Conservation (phyloP, 2,329 filamentous ascomycete genomes). For the Biscogniauxia sp. region DNA sequence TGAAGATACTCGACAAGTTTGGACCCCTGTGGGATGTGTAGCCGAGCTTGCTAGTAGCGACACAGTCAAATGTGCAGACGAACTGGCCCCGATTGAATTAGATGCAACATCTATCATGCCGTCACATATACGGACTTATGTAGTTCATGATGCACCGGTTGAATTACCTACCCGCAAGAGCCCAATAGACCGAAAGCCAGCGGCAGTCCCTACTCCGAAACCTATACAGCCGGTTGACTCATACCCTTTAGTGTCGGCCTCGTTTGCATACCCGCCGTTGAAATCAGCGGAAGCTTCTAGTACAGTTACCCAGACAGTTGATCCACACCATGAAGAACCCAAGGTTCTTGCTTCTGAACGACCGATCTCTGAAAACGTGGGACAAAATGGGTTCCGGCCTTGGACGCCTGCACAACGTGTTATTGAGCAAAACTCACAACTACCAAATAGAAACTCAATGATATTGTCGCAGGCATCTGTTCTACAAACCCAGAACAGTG, state of each 20-base stretch:
- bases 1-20: constrained; percentile 12
- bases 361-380: not conserved
- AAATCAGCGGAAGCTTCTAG: constrained; percentile 1
- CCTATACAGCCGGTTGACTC: constrained; percentile 18
- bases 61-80: constrained; percentile 32
- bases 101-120: constrained; percentile 23
- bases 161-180: constrained; percentile 25
- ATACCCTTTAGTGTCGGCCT: constrained; percentile 30
- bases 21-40: constrained; percentile 27
- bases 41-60: constrained; percentile 30
- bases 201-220: constrained; percentile 2
- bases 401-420: constrained; percentile 18
- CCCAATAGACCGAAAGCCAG: constrained; percentile 17
- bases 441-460: constrained; percentile 12
- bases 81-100: constrained; percentile 32
- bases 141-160: constrained; percentile 15
- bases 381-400: constrained; percentile 20
- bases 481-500: constrained; percentile 28
- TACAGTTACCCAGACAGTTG: not conserved
- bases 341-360: constrained; percentile 11
- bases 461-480: constrained; percentile 21
- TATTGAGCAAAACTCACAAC: constrained; percentile 6
- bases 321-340: constrained; percentile 6
- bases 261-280: constrained; percentile 28
- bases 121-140: constrained; percentile 10